Base-by-base conservation (phyloP, 345 rosid species). In the Ceriops decandra region DNA sequence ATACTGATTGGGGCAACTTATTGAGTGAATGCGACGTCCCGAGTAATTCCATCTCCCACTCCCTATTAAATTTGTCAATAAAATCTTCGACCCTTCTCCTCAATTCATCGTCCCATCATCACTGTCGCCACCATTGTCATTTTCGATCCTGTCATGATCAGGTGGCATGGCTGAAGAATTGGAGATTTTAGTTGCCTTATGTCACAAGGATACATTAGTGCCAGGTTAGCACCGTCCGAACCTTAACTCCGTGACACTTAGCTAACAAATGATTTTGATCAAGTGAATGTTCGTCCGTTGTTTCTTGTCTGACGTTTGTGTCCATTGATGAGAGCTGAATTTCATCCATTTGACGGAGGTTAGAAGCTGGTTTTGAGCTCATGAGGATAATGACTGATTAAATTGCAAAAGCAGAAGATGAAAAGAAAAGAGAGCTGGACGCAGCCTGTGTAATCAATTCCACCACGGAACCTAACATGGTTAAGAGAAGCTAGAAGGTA, bases 71-170 rank as follows among this genome's bases (percentile, higher is more conserved):
- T 60, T 86, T 84, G 21, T 68, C 68, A 21, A 87, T 90, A 47
- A 90, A 86, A 58, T 85, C 88, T 71, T 88, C 96, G 4, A 78
- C 78, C 75, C 87, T 77, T 83, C 73, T 87, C 63, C 82, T 74
- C 62, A 88, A 74, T 69, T 83, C 82, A 69, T 87, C 79, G 0
- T 79, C 67, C 63, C 77, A 24, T 67, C 77, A 13, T 76, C 82
- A 0, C 2, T 20, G 11, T 69, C 72, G 0, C 6, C 21, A 11
- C 60, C 42, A 20, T 59, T 49, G 13, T 22, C 32, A 9, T 47
- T 16, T 0, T 62, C 5, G 31, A 49, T 56, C 9, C 57, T 26
- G 6, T 20, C 28, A 19, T 52, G 31, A 35, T 60, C 63, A 2
- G 15, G 33, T 4, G 67, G 46, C 59, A 38, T 64, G 22, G 64